Evolutionary conservation across 805 yeast genomes (phyloP), one percentile per base, ranked within the genome.

Genomic region (Teunomyces funiuensis): DNA sequence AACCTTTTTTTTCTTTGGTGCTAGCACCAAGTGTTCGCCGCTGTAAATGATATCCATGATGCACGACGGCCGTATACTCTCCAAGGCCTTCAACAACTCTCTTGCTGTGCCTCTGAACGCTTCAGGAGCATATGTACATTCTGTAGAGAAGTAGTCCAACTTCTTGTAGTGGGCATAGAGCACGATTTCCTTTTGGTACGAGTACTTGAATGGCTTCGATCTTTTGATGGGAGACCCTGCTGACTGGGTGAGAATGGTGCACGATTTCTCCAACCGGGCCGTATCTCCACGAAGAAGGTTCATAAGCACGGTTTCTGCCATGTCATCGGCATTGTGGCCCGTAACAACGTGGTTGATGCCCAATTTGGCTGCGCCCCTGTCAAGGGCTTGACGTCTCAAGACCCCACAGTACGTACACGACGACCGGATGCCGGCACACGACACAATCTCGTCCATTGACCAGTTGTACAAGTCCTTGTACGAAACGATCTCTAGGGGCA

Each of bases 401-500:
- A 93, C 99, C 37, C 99, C 99, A 70, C 99, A 93, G 58, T 93
- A 93, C 0, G 99, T 93, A 65, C 99, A 93, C 58, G 95, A 87
- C 52, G 88, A 88, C 59, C 96, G 75, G 27, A 87, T 83, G 5
- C 98, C 98, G 1, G 97, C 93, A 59, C 93, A 87, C 0, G 90
- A 82, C 1, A 93, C 99, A 39, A 93, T 88, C 55, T 88, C 95
- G 69, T 93, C 99, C 99, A 93, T 93, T 9, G 96, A 88, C 99
- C 99, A 93, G 55, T 90, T 83, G 60, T 93, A 93, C 10, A 93
- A 70, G 22, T 90, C 96, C 49, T 80, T 80, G 54, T 93, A 93
- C 10, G 96, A 85, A 4, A 93, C 82, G 42, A 88, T 84, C 54
- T 82, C 83, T 40, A 88, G 65, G 1, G 88, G 89, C 73, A 88